Base-by-base conservation (phyloP, 805 yeast genomes). In the Metschnikowia borealis region DNA sequence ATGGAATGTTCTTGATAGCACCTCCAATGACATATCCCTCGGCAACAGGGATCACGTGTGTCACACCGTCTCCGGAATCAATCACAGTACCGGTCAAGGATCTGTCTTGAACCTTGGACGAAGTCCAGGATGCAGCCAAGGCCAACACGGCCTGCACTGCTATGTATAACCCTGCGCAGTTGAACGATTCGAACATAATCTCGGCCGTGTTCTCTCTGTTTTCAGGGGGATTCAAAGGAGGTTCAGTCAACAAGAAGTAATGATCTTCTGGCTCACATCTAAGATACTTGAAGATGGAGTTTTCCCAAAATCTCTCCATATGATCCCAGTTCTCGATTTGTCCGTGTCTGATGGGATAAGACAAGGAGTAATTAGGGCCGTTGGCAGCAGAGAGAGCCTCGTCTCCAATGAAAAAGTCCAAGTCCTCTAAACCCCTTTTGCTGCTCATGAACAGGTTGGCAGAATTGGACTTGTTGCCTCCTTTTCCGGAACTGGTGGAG, bases 291-390 rank as follows among this genome's bases (percentile, higher is more conserved):
- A 94, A 94, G 63, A 94, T 91, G 43, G 96, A 89, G 63, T 88
- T 87, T 65, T 94, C 98, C 99, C 99, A 94, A 70, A 90, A 92
- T 66, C 99, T 80, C 70, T 94, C 99, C 99, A 94, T 94, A 66
- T 94, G 97, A 73, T 94, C 99, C 99, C 99, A 94, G 69, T 94
- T 89, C 69, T 94, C 99, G 55, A 94, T 87, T 75, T 94, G 99
- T 23, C 99, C 99, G 65, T 94, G 99, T 69, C 90, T 86, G 54
- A 94, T 90, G 17, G 99, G 99, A 64, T 94, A 94, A 55, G 83
- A 81, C 52, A 94, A 74, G 29, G 91, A 85, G 70, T 94, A 94
- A 29, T 89, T 76, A 21, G 96, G 89, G 5, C 96, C 96, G 60
- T 82, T 85, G n/a, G 97, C 86, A 13, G 96, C 96, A 47, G 79